Base-by-base conservation (phyloP, 2,329 filamentous ascomycete genomes). In the Bipolaris oryzae region DNA sequence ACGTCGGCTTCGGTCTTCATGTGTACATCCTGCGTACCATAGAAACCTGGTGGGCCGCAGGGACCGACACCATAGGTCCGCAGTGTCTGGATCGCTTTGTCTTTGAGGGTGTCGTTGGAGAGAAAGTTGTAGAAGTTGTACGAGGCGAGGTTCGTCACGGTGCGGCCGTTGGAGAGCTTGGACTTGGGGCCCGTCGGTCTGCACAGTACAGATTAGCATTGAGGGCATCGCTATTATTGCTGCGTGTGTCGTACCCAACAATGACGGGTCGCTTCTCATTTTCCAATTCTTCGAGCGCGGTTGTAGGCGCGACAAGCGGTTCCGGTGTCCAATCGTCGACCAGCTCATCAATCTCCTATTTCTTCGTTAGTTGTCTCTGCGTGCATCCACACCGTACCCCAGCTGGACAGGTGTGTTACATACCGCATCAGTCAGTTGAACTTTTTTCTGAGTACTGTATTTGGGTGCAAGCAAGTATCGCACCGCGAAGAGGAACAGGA, bases 61-160 rank as follows among this genome's bases (percentile, higher is more conserved):
- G 95, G 94, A 7, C 95, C 96, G 38, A 99, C 96, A 54, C 95
- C 95, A 70, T 99, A 99, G 18, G 91, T 96, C 58, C 94, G 90
- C 37, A 99, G 85, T 0, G 93, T 96, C 76, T 94, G 89, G 61
- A 99, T 92, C 1, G 94, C 95, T 76, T 96, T 96, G 68, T 97
- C 92, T 73, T 96, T 96, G 70, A 99, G 88, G 34, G 88, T 85
- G 60, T 98, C 94, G 74, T 96, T 97, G 50, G 87, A 87, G 63
- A 96, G 91, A 77, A 99, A 92, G 80, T 99, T 98, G 82, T 96
- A 98, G 78, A 95, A 96, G 77, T 99, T 99, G 80, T 92, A 95
- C 1, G 91, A 96, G 35, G 92, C 94, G 62, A 99, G 88, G 74
- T 99, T 99, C 55, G 86, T 92, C 21, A 97, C 95, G 16, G 90